Evolutionary conservation across 345 rosid genomes (phyloP), one percentile per base, ranked within the genome.

Genomic region (Syzygium grande): DNA sequence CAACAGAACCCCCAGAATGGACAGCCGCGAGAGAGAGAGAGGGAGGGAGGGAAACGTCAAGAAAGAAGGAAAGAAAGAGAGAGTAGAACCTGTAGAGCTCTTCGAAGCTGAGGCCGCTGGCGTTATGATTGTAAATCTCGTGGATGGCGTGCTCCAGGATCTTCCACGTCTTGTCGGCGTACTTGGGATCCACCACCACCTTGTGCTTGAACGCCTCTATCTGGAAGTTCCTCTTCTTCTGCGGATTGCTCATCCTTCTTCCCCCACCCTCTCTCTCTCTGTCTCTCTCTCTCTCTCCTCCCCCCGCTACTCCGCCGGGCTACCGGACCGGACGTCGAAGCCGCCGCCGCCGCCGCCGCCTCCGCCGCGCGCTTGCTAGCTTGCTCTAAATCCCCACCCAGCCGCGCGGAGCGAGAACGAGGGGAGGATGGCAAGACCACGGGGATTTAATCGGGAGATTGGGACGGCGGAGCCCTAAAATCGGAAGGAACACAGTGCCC

Each of bases 121-220:
- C 99, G 85, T 98, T 97, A 88, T 98, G 99, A 92, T 98, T 98
- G 91, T 98, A 98, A 96, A 98, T 98, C 95, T 96, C 98, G 83
- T 94, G 98, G 87, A 96, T 98, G 80, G 99, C 99, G 90, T 97
- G 99, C 91, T 98, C 99, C 23, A 98, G 96, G 90, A 96, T 93
- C 94, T 93, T 97, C 99, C 99, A 98, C 3, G 98, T 98, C 94
- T 96, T 98, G 41, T 98, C 98, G 63, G 99, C 97, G 86, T 98
- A 96, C 88, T 96, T 98, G 51, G 99, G 99, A 96, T 98, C 99
- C 89, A 96, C 99, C 55, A 96, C 98, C 63, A 98, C 99, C 51
- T 97, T 95, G 87, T 98, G 98, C 94, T 98, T 98, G 91, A 98
- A 98, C 88, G 99, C 99, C 92, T 98, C 99, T 90, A 98, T 98